Percentiles rank a stretch among this genome's conserved stretches.
These are phyloP conservation scores for Erythrophleum fordii DNA, from an alignment of 306 rosid species.

Conservation along the genomic window DNA sequence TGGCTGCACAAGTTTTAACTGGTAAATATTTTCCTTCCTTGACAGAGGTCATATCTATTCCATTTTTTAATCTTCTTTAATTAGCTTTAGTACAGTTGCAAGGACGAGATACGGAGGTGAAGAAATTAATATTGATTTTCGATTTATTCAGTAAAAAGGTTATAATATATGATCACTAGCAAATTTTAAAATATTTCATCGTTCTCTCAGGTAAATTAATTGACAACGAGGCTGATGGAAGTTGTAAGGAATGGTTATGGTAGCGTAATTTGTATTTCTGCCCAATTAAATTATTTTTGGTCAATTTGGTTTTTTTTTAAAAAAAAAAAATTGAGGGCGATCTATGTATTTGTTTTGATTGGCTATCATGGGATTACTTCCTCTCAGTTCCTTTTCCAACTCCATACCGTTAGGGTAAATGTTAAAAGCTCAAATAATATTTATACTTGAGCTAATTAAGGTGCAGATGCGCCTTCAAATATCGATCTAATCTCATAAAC, in stretches of 20 bases:
- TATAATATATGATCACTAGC: background rate
- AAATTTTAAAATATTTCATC: background rate
- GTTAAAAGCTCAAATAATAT: no score
- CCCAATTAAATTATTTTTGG: background rate
- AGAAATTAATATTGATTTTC: background rate
- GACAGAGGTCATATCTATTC: background rate
- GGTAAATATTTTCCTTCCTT: background rate
- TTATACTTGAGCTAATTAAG: no score
- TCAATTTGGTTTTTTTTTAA: background rate
- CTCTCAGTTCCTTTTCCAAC: background rate
- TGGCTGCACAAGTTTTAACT: background rate
- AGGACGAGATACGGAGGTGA: background rate
- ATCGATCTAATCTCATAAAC: no score
- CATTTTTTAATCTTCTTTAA: background rate
- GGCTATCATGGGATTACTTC: background rate
- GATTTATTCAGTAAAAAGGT: background rate
- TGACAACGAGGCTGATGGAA: background rate
- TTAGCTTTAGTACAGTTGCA: background rate
- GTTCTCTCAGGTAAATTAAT: background rate
- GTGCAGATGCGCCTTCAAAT: no score
- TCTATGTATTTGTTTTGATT: background rate
- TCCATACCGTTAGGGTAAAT: background rate
- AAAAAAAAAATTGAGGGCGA: background rate
- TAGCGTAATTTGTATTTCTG: slow-evolving; percentile 1
- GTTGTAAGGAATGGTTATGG: background rate